These are phyloP conservation scores for Trichoderma sp. DNA, from an alignment of 2,329 filamentous ascomycete genomes.

Conservation along the genomic window DNA sequence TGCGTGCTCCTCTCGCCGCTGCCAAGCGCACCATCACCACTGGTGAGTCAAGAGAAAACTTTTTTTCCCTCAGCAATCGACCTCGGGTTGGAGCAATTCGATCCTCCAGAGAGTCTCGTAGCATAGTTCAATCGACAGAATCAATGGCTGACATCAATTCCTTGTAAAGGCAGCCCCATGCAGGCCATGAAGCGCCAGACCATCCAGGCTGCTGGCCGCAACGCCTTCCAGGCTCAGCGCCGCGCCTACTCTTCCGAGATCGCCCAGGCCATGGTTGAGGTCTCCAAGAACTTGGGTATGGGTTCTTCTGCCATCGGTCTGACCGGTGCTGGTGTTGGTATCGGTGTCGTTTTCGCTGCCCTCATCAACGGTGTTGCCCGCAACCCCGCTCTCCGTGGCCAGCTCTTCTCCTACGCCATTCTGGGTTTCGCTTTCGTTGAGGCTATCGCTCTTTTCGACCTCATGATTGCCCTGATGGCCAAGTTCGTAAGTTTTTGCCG, in stretches of 20 bases:
- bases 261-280: conserved; percentile 82
- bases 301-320: conserved; percentile 88
- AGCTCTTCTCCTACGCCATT: conserved; percentile 96
- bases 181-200: conserved; percentile 75
- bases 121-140: conserved; percentile 33
- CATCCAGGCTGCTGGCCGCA: conserved; percentile 63
- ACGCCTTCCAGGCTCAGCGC: conserved; percentile 62
- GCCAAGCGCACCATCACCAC: conserved; percentile 75
- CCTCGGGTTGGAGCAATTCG: not conserved
- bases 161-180: conserved; percentile 55
- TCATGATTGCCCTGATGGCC: conserved; percentile 92
- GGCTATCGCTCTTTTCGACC: conserved; percentile 84
- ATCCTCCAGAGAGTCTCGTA: conserved; percentile 26
- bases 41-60: conserved; percentile 53
- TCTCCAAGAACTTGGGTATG: conserved; percentile 89
- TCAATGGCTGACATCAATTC: conserved; percentile 34
- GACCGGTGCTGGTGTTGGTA: conserved; percentile 90
- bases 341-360: conserved; percentile 89
- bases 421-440: conserved; percentile 94
- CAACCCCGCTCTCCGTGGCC: conserved; percentile 90
- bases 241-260: conserved; percentile 86
- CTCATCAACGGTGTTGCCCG: conserved; percentile 86
- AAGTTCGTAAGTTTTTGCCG: conserved; percentile 69
- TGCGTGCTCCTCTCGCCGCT: conserved; percentile 61
- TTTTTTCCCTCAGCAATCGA: conserved; percentile 26